A percentile compares a stretch with the other conserved stretches of the same genome.
phyloP scores from a whole-genome alignment of 2,329 filamentous ascomycete genomes.

The Neoascochyta sp. region DNA sequence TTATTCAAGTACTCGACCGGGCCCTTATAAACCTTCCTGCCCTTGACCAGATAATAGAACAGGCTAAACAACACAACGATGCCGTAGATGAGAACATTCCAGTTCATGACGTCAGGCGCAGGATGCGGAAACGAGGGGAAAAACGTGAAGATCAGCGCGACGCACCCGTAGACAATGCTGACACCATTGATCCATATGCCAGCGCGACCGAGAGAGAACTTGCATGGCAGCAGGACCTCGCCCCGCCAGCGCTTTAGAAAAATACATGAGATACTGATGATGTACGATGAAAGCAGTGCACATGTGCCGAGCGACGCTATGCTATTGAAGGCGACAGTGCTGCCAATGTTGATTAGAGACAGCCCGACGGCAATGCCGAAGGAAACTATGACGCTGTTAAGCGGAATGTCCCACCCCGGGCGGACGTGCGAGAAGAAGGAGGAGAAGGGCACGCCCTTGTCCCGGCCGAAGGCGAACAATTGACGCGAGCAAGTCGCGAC shows the following conservation, averaged over 20 bases:
- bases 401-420: constrained; percentile 22
- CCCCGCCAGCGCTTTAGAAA: constrained; percentile 41
- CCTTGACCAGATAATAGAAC: constrained; percentile 40
- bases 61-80: constrained; percentile 41
- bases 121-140: constrained; percentile 33
- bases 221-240: constrained; percentile 42
- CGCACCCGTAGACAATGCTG: constrained; percentile 37
- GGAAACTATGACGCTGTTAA: constrained; percentile 46
- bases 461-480: constrained; percentile 33
- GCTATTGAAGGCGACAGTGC: constrained; percentile 20
- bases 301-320: constrained; percentile 13
- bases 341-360: constrained; percentile 49
- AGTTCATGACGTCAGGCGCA: constrained; percentile 41
- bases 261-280: constrained; percentile 46
- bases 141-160: constrained; percentile 42
- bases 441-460: constrained; percentile 16
- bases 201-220: constrained; percentile 45
- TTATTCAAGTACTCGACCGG: constrained; percentile 17
- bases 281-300: constrained; percentile 14
- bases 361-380: constrained; percentile 40
- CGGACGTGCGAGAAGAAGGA: constrained; percentile 5
- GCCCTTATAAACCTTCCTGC: constrained; percentile 36
- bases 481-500: constrained; percentile 27
- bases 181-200: constrained; percentile 43
- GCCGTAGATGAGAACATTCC: constrained; percentile 42